These are phyloP conservation scores for Arctium lappa DNA, from an alignment of 129 eudicot genomes.

Conservation along the genomic window DNA sequence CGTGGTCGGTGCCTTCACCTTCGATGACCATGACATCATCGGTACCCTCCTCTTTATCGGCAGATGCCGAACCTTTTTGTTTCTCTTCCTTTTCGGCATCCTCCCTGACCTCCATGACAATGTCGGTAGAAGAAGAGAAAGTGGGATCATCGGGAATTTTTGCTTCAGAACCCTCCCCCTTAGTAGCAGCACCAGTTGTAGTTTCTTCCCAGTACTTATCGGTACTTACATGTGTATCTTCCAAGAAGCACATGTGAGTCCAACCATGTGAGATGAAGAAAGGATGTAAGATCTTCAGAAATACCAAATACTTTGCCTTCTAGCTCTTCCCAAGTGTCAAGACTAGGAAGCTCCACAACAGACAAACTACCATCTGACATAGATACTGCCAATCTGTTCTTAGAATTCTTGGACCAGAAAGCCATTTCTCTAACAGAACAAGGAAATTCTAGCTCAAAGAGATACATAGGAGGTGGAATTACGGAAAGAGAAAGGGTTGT, in stretches of 20 bases:
- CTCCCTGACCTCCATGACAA: no score
- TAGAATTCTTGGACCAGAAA: constrained; percentile 49
- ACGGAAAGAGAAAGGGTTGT: constrained; percentile 73
- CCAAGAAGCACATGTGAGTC: constrained; percentile 73
- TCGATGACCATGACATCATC: no score
- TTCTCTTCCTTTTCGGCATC: no score
- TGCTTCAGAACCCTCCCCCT: no score
- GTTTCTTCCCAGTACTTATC: no score
- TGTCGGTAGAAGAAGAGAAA: no score
- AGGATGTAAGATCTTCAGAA: constrained; percentile 33
- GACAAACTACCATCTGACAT: constrained; percentile 78
- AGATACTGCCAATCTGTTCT: constrained; percentile 65
- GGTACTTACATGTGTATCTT: no score
- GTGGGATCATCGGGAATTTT: no score
- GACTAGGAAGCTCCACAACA: constrained; percentile 76
- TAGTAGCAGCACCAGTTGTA: no score
- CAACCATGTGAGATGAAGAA: constrained; percentile 75
- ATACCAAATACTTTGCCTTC: constrained; percentile 56
- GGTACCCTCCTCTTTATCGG: no score
- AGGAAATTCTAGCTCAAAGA: constrained; percentile 65
- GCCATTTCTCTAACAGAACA: constrained; percentile 62
- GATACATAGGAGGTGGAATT: constrained; percentile 89
- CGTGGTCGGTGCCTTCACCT: no score
- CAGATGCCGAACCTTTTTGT: no score
- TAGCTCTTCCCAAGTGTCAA: constrained; percentile 77